Percentiles rank a stretch among this genome's conserved stretches.
phyloP scores from a whole-genome alignment of 148 eudicot species.

The Camellia japonica region DNA sequence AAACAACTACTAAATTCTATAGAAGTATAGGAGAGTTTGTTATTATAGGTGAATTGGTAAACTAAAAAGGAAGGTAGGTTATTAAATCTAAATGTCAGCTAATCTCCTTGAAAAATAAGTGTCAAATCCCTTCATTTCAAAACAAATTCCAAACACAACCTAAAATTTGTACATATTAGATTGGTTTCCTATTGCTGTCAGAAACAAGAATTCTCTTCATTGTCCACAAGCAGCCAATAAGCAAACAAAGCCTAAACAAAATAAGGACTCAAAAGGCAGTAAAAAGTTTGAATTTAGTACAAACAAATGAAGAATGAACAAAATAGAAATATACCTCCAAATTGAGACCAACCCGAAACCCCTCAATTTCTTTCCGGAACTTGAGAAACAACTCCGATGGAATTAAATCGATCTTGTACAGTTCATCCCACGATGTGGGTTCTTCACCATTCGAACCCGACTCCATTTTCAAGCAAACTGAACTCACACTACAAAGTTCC shows the following conservation, averaged over 20 bases:
- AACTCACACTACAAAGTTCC: slow-evolving; percentile 3
- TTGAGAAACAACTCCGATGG: slow-evolving; percentile 83
- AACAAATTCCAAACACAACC: no score
- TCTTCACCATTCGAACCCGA: slow-evolving; percentile 43
- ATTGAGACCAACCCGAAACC: slow-evolving; percentile 69
- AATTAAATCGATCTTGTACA: slow-evolving; percentile 60
- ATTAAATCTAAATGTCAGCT: no score
- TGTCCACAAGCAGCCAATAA: neutral
- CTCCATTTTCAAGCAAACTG: slow-evolving; percentile 41
- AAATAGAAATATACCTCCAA: slow-evolving; percentile 51
- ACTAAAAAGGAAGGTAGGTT: no score
- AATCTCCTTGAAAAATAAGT: no score
- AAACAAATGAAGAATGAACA: neutral
- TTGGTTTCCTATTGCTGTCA: neutral
- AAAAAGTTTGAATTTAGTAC: neutral
- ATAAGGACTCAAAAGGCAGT: slow-evolving; percentile 2
- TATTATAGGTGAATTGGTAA: no score
- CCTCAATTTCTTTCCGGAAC: slow-evolving; percentile 67
- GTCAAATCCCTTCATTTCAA: no score
- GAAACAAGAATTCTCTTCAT: neutral
- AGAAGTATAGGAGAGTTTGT: no score
- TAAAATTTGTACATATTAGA: neutral
- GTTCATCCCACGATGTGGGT: neutral
- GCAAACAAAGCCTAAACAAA: neutral
- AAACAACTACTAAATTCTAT: no score